A percentile compares a stretch with the other conserved stretches of the same genome.
These are phyloP conservation scores for Byssochlamys sp. DNA, from an alignment of 2,329 filamentous ascomycete genomes.

Conservation along the genomic window DNA sequence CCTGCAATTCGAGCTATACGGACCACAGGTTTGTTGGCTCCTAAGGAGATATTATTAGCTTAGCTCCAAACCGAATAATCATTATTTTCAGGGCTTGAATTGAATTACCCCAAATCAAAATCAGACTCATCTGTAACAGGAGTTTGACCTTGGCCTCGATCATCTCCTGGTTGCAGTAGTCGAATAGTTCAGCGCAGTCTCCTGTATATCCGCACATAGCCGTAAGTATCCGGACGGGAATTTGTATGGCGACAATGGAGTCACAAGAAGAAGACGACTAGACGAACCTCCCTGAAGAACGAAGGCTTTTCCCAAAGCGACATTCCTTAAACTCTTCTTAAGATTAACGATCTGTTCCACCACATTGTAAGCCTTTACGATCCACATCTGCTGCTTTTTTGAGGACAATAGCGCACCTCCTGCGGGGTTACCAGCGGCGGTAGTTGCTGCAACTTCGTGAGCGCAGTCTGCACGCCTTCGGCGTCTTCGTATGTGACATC, in stretches of 20 bases:
- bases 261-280: neutral
- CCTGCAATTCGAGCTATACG: conserved; percentile 93
- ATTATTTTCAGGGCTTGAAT: conserved; percentile 43
- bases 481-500: conserved; percentile 39
- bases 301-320: conserved; percentile 83
- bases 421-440: conserved; percentile 40
- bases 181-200: conserved; percentile 93
- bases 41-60: conserved; percentile 13
- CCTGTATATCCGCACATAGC: conserved; percentile 15
- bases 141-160: conserved; percentile 97
- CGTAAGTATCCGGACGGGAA: conserved; percentile 70
- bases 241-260: conserved; percentile 57
- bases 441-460: conserved; percentile 34
- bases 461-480: conserved; percentile 28
- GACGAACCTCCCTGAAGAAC: conserved; percentile 72
- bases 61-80: neutral
- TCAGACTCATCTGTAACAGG: conserved; percentile 89
- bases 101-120: conserved; percentile 71
- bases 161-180: conserved; percentile 80
- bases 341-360: conserved; percentile 57
- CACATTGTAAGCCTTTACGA: conserved; percentile 5
- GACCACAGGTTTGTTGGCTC: conserved; percentile 67
- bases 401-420: conserved; percentile 22
- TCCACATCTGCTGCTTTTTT: conserved; percentile 1
- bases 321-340: conserved; percentile 69